phyloP scores from a whole-genome alignment of 202 grass and related monocot genomes.

The Brachypodium distachyon region DNA sequence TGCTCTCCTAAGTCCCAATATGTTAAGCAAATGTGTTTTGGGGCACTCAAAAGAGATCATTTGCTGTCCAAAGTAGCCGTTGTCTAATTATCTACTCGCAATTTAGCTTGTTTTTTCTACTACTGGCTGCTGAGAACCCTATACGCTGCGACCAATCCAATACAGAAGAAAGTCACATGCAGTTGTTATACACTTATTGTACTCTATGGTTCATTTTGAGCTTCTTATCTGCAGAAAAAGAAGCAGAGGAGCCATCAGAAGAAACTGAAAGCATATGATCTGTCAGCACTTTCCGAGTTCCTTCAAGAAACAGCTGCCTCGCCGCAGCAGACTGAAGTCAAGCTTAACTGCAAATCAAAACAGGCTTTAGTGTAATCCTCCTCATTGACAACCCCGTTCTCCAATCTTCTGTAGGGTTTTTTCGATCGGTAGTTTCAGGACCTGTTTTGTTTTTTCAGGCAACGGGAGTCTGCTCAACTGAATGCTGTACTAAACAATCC shows the following conservation, averaged over 20 bases:
- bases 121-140: not conserved
- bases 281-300: constrained; percentile 27
- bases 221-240: constrained; percentile 21
- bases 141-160: not conserved
- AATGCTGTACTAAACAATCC: constrained; percentile 32
- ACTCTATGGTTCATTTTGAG: not conserved
- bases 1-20: not conserved
- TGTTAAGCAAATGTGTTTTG: not conserved
- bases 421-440: not conserved
- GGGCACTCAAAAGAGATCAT: not conserved
- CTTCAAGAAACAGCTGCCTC: constrained; percentile 22
- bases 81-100: not conserved
- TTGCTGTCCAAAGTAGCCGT: not conserved
- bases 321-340: constrained; percentile 8
- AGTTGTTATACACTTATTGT: not conserved
- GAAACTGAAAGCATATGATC: constrained; percentile 53
- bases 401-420: not conserved
- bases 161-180: not conserved
- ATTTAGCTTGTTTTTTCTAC: not conserved
- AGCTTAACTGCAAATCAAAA: constrained; percentile 42
- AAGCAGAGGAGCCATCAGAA: constrained; percentile 34
- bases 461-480: constrained; percentile 37
- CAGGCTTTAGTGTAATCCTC: constrained; percentile 45
- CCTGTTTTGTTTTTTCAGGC: not conserved
- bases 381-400: not conserved